Evolutionary conservation across 2,329 filamentous ascomycete species (phyloP).

Genomic region (Aspergillus pseudotamarii): DNA sequence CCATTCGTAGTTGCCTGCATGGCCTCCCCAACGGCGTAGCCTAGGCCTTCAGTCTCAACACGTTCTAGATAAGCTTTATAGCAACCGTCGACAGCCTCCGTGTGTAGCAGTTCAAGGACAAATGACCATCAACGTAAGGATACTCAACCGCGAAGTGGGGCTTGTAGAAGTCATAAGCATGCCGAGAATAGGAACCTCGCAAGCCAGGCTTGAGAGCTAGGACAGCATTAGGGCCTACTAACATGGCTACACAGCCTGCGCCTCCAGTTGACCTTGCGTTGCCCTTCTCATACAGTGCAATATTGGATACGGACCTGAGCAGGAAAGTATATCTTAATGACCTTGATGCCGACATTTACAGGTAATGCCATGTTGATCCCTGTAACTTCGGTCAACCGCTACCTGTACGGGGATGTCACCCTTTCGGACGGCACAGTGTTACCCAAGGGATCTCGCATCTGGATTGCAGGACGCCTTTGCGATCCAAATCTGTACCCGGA

Average conservation of each 20-base stretch:
- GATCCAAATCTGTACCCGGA: too few relatives aligned
- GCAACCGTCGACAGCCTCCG: constrained; percentile 73
- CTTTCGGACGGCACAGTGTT: too few relatives aligned
- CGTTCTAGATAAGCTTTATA: constrained; percentile 76
- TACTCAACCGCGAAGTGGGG: constrained; percentile 85
- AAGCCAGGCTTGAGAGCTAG: constrained; percentile 72
- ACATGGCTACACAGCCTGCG: constrained; percentile 76
- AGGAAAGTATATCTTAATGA: constrained; percentile 87
- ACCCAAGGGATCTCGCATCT: too few relatives aligned
- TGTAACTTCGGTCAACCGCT: too few relatives aligned
- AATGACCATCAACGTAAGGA: constrained; percentile 82
- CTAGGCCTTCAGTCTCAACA: too few relatives aligned
- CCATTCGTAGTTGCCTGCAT: too few relatives aligned
- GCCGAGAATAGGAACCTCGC: constrained; percentile 77
- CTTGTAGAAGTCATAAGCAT: constrained; percentile 91
- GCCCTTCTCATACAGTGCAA: constrained; percentile 81
- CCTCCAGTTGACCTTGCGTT: constrained; percentile 75
- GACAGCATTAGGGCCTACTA: constrained; percentile 77
- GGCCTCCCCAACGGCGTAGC: too few relatives aligned
- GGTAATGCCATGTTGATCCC: too few relatives aligned
- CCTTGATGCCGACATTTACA: constrained; percentile 82
- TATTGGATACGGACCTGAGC: constrained; percentile 74
- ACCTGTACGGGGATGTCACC: too few relatives aligned
- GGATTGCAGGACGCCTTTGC: too few relatives aligned
- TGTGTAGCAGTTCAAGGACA: constrained; percentile 77